Evolutionary conservation across 1,284 basidiomycete genomes (phyloP).

Genomic region (Ganoderma leucocontextum): DNA sequence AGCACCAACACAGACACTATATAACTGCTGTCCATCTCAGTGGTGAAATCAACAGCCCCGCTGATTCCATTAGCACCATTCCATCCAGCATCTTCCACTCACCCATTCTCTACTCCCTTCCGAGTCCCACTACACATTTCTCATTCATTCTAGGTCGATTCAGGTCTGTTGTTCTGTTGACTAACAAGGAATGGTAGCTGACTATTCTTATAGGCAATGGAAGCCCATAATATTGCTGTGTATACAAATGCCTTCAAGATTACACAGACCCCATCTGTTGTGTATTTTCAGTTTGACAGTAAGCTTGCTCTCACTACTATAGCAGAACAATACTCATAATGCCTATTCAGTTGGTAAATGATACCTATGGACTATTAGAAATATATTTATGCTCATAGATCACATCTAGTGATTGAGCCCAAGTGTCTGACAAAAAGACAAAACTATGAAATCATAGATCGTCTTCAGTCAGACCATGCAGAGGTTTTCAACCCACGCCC

Average conservation of each 20-base stretch:
- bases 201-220: background rate
- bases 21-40: background rate
- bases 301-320: background rate
- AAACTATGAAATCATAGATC: conserved; percentile 35
- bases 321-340: background rate
- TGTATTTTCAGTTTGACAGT: conserved; percentile 9
- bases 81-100: background rate
- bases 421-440: conserved; percentile 22
- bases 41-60: background rate
- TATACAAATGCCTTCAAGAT: conserved; percentile 1
- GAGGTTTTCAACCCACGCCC: conserved; percentile 32
- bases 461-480: conserved; percentile 30
- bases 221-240: background rate
- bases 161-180: background rate
- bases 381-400: background rate
- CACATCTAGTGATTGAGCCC: background rate
- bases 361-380: no score
- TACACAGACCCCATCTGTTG: background rate
- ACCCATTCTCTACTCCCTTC: background rate
- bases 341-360: background rate
- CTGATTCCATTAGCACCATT: background rate
- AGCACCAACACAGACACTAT: background rate
- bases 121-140: background rate
- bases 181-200: background rate
- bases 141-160: background rate